A percentile compares a stretch with the other conserved stretches of the same genome.
Evolutionary conservation across 83 land plant genomes (phyloP).

Genomic region (Picea mariana): DNA sequence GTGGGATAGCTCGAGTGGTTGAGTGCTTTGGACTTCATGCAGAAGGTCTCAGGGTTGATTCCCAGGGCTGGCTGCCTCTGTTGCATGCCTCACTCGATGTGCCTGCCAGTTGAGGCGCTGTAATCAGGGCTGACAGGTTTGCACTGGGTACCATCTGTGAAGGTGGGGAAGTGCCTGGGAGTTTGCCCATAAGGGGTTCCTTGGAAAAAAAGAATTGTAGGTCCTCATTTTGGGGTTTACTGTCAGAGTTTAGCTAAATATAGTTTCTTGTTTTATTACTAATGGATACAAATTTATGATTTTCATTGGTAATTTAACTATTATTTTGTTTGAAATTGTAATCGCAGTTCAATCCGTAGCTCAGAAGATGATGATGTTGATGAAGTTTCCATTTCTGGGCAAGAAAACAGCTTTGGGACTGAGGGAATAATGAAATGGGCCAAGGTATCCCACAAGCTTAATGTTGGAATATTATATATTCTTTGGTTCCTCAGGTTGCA

Average conservation of each 20-base stretch:
- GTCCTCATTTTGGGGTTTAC: neutral
- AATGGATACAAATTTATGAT: neutral
- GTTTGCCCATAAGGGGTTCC: no score
- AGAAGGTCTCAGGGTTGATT: no score
- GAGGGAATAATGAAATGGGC: slow-evolving; percentile 82
- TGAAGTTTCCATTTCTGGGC: slow-evolving; percentile 37
- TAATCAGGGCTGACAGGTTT: no score
- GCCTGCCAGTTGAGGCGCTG: no score
- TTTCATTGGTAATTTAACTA: neutral
- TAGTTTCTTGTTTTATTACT: neutral
- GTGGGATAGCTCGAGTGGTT: no score
- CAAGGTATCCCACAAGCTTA: slow-evolving; percentile 42
- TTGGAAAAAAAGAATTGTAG: neutral
- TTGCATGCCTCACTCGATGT: no score
- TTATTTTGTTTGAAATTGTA: slow-evolving; percentile 1
- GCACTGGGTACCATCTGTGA: no score
- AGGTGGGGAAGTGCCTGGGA: no score
- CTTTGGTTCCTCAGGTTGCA: no score
- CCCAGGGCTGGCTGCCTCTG: no score
- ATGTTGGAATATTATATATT: no score
- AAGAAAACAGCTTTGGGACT: slow-evolving; percentile 47
- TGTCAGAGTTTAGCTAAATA: neutral
- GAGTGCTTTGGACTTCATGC: no score
- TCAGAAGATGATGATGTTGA: slow-evolving; percentile 82
- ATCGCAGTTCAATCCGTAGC: slow-evolving; percentile 74